phyloP scores from a whole-genome alignment of 2,329 filamentous ascomycete species.

The Esteya vermicola region DNA sequence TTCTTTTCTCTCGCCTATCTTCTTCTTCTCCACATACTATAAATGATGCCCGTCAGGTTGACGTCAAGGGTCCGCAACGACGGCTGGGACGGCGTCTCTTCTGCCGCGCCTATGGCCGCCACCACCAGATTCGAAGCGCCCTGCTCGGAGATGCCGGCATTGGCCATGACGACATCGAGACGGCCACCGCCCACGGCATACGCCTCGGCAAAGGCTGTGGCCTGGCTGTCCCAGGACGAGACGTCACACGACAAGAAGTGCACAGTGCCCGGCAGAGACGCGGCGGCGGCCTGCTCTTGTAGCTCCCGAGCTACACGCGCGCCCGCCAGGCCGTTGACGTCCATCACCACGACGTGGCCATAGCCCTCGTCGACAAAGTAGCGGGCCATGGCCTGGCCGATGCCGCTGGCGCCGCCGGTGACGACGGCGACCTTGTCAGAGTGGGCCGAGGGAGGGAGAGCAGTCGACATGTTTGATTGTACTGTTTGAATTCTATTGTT shows the following conservation, averaged over 20 bases:
- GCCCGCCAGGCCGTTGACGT: conserved; percentile 17
- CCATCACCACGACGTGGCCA: conserved; percentile 17
- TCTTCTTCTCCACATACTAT: conserved; percentile 23
- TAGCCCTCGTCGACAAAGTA: conserved; percentile 19
- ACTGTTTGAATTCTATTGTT: too few relatives aligned
- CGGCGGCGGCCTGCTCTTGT: conserved; percentile 13
- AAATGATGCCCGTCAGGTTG: conserved; percentile 25
- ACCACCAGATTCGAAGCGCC: conserved; percentile 16
- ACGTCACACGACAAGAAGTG: conserved; percentile 22
- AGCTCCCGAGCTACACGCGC: conserved; percentile 13
- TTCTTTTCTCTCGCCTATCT: too few relatives aligned
- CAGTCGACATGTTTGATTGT: too few relatives aligned
- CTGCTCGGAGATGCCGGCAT: conserved; percentile 31
- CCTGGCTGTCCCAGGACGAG: conserved; percentile 20
- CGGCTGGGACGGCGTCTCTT: conserved; percentile 19
- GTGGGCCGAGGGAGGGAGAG: too few relatives aligned
- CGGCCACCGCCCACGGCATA: conserved; percentile 8
- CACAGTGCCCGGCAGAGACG: conserved; percentile 10
- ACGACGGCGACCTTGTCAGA: too few relatives aligned
- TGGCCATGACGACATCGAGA: conserved; percentile 33
- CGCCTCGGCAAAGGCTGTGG: conserved; percentile 15
- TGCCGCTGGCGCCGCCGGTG: conserved; percentile 22
- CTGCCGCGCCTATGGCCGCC: conserved; percentile 10
- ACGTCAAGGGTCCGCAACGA: conserved; percentile 22
- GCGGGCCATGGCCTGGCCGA: conserved; percentile 19